Base-by-base conservation (phyloP, 345 rosid species). In the Corchorus capsularis region DNA sequence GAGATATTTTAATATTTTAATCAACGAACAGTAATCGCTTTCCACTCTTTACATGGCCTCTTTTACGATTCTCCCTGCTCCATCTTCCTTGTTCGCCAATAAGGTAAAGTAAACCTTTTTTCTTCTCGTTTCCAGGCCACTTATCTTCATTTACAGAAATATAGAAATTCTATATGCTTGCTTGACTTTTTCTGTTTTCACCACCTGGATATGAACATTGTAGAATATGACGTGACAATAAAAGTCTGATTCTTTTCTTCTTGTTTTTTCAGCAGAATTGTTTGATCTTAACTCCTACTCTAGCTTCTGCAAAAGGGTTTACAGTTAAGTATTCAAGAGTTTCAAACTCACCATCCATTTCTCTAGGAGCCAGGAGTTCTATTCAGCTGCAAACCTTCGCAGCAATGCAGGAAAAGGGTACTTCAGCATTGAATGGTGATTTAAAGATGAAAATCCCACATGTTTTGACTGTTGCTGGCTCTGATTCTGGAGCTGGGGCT, bases 401-500 rank as follows among this genome's bases (percentile, higher is more conserved):
- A 72, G 77, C 77, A 56, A 79, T 74, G 84, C 75, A 75, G 61
- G 82, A 56, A 43, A 77, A 62, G 63, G 71, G 63, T 8, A 79
- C 65, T 71, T 4, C 81, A 37, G 56, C 39, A n/a, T 19, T 54
- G 11, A 52, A 14, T n/a, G 79, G 69, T 53, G 49, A 64, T 52
- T 71, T 66, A 4, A 77, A 15, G 54, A 59, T 45, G 71, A 88
- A 79, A 81, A 76, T 85, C 27, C 92, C 96, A 10, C 99, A 93
- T 63, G 94, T 96, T 4, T 49, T 93, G 70, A 89, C 91, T 0
- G 94, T 96, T 53, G 98, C 97, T 20, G 98, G 98, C 19, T 96
- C 98, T 11, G 98, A 96, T 84, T 96, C 98, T 3, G 98, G 98
- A 3, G 93, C 91, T 15, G 98, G 97, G 49, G 98, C 99, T 22